Evolutionary conservation across 345 rosid genomes (phyloP).

Genomic region (Stellera chamaejasme): DNA sequence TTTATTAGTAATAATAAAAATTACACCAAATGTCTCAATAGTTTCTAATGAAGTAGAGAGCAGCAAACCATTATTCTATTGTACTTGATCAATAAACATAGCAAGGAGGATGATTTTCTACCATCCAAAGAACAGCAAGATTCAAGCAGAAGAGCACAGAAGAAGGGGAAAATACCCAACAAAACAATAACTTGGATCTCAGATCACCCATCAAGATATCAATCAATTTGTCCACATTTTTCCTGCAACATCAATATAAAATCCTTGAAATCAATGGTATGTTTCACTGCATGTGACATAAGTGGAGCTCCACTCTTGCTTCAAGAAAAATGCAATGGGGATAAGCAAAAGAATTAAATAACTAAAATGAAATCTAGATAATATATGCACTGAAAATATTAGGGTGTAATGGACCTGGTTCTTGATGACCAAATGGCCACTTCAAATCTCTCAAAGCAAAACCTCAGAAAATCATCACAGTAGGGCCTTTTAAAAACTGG

Average conservation of each 20-base stretch:
- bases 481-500: conserved; percentile 53
- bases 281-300: neutral
- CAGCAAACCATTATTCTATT: too few species aligned
- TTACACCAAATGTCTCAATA: too few species aligned
- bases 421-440: conserved; percentile 64
- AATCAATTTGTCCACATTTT: conserved; percentile 43
- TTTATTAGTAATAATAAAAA: too few species aligned
- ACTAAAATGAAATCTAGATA: neutral
- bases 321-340: neutral
- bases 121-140: neutral
- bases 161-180: conserved; percentile 54
- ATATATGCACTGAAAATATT: neutral
- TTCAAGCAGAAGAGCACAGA: conserved; percentile 4
- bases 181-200: conserved; percentile 66
- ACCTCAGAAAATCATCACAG: conserved; percentile 36
- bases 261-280: neutral
- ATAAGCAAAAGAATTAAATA: neutral
- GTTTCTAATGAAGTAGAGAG: too few species aligned
- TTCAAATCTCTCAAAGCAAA: conserved; percentile 52
- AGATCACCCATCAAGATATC: conserved; percentile 66
- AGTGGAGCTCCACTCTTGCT: neutral
- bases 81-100: too few species aligned
- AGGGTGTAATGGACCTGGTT: conserved; percentile 22
- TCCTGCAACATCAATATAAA: conserved; percentile 28
- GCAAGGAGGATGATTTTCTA: too few species aligned